Conservation (phyloP, 169 alveolate genomes). For the Perkinsus olseni region DNA sequence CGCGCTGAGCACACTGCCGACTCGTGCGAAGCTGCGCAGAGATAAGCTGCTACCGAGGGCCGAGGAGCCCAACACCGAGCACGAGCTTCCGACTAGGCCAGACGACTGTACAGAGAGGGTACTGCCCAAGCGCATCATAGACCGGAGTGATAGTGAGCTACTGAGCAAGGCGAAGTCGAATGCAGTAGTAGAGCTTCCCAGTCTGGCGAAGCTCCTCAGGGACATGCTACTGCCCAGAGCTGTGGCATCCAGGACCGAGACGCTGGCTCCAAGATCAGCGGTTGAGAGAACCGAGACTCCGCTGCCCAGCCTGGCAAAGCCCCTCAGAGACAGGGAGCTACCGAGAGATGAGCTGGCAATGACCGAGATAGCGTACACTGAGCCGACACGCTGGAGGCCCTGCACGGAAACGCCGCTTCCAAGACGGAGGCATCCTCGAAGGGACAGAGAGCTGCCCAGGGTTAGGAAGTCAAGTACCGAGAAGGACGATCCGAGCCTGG, state of each 20-base stretch:
- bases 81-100: not conserved
- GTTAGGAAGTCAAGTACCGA: not conserved
- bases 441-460: not conserved
- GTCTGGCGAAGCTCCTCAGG: not conserved
- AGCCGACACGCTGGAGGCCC: slow-evolving; percentile 3
- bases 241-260: not conserved
- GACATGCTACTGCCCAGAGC: not conserved
- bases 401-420: not conserved
- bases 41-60: not conserved
- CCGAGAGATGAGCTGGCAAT: not conserved
- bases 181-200: not conserved
- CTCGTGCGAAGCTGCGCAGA: not conserved
- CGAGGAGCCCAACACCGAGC: not conserved
- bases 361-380: not conserved
- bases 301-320: not conserved
- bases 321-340: not conserved
- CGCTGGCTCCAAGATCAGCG: not conserved
- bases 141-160: not conserved
- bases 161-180: not conserved
- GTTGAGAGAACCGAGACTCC: not conserved
- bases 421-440: not conserved
- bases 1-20: not conserved
- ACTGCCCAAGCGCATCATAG: not conserved
- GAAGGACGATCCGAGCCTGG: not conserved
- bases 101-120: not conserved